Conservation (phyloP, 805 yeast species). For the Kodamaea jinghongensis region DNA sequence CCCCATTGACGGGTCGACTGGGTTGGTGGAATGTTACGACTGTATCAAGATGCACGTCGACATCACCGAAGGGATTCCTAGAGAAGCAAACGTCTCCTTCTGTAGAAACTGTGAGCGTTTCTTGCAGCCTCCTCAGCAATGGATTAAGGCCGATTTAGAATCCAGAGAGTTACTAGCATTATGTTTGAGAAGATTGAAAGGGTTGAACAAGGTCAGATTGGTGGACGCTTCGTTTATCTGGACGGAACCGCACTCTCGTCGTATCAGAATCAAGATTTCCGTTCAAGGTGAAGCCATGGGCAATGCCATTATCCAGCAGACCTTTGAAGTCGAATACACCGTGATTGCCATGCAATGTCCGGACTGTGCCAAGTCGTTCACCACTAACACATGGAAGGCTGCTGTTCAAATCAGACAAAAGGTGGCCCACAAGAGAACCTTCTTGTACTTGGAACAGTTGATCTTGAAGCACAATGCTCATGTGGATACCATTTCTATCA, state of each 20-base stretch:
- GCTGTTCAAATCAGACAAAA: conserved; percentile 97
- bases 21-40: conserved; percentile 94
- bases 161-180: conserved; percentile 89
- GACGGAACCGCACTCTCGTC: conserved; percentile 99
- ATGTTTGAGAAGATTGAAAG: conserved; percentile 83
- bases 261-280: conserved; percentile 85
- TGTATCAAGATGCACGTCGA: conserved; percentile 93
- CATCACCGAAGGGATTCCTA: conserved; percentile 86
- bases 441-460: conserved; percentile 91
- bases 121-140: conserved; percentile 89
- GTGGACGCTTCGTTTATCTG: conserved; percentile 94
- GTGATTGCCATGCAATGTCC: conserved; percentile 97
- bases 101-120: conserved; percentile 97
- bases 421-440: conserved; percentile 95
- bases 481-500: conserved; percentile 87
- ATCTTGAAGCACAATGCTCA: conserved; percentile 92
- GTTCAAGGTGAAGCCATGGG: conserved; percentile 96
- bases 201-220: conserved; percentile 78
- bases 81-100: conserved; percentile 90
- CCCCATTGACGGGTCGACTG: conserved; percentile 94
- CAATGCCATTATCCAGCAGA: conserved; percentile 89
- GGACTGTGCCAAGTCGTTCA: conserved; percentile 96
- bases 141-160: conserved; percentile 90
- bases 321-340: conserved; percentile 89
- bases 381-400: conserved; percentile 98